Evolutionary conservation across 441 rosid species (phyloP).

Genomic region (Aquilaria agallochum): DNA sequence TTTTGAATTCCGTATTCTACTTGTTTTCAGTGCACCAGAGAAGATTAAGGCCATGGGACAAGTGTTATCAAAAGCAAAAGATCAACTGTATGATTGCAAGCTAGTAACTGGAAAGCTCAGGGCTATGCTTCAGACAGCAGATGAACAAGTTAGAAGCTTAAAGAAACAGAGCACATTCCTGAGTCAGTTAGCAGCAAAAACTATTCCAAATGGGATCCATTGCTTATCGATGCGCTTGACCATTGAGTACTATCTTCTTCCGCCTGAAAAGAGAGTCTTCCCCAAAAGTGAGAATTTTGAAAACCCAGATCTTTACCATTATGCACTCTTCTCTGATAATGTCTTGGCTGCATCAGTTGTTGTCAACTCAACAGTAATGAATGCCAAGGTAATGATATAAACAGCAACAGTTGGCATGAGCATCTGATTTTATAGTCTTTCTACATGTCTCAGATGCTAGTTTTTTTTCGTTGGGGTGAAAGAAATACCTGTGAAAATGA

Average conservation of each 20-base stretch:
- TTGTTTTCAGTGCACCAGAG: constrained; percentile 54
- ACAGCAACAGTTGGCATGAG: neutral
- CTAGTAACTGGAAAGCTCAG: constrained; percentile 91
- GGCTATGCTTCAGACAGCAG: constrained; percentile 98
- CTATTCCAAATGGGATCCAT: constrained; percentile 91
- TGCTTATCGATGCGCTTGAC: constrained; percentile 94
- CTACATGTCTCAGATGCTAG: neutral
- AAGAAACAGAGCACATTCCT: constrained; percentile 98
- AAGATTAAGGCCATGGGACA: constrained; percentile 93
- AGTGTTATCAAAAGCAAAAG: constrained; percentile 75
- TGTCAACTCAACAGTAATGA: constrained; percentile 87
- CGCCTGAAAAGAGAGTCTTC: constrained; percentile 84
- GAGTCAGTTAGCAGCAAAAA: constrained; percentile 99
- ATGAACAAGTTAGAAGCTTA: constrained; percentile 95
- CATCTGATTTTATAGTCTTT: constrained; percentile 1
- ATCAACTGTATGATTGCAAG: constrained; percentile 87
- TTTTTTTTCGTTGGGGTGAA: too few species aligned
- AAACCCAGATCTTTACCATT: constrained; percentile 80
- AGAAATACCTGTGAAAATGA: too few species aligned
- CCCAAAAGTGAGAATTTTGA: constrained; percentile 80
- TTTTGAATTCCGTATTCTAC: constrained; percentile 10
- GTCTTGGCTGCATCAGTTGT: constrained; percentile 98
- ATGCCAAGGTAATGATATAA: constrained; percentile 66
- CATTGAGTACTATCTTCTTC: constrained; percentile 84
- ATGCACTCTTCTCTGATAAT: constrained; percentile 96